Base-by-base conservation (phyloP, 1,139 yeast species). In the Pichia sorboxylosa region DNA sequence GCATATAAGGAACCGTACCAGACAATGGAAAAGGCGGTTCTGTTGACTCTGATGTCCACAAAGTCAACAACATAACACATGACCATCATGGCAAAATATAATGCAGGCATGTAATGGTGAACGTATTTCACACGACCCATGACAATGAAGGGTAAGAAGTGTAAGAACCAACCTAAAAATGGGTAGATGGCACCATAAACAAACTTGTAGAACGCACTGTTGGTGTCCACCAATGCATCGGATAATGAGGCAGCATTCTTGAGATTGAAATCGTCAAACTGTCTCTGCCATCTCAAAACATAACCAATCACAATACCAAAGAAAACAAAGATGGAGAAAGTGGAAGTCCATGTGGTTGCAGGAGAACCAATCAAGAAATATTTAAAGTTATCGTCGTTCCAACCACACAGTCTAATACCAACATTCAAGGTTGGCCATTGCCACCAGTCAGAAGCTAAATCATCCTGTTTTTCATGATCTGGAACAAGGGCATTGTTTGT, bases 401-500 rank as follows among this genome's bases (percentile, higher is more conserved):
- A 92, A 30, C 92, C 84, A 61, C 97, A 87, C 65, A 92, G 71
- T 62, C 98, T 80, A 48, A 92, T 75, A 54, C 98, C 98, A 36
- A 76, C 81, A 57, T 83, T 69, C 49, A 87, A 69, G 23, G 90
- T 72, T 37, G 99, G 99, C 99, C 99, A 92, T 68, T 92, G 90
- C 98, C 98, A 92, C 48, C 90, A 90, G 31, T 73, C 55, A 13
- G 96, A 84, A 2, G 97, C 93, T 47, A 92, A 69, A 46, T 79
- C 87, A 54, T 92, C 99, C 48, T 72, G 76, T 59, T 90, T 87
- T 47, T 92, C 98, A 13, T 68, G 58, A 51, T 90, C 98, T 23
- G 98, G 97, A 36, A 90, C 75, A 52, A 90, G 70, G 4, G 95
- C 97, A 51, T 92, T 92, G 63, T 92, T 92, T 28, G 97, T 83